phyloP scores from a whole-genome alignment of 441 rosid species.

The Arabidopsis hybrid region DNA sequence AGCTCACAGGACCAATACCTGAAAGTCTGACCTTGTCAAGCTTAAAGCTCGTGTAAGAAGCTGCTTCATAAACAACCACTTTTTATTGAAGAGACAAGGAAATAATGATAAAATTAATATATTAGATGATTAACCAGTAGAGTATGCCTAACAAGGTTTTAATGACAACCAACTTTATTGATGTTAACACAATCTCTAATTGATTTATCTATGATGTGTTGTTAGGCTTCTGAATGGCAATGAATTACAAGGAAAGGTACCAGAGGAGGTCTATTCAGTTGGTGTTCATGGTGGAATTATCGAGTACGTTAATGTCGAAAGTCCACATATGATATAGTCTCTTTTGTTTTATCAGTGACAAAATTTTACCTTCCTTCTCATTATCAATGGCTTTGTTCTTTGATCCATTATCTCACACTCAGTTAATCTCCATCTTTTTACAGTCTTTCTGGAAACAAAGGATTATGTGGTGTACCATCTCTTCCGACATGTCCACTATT shows the following conservation, averaged over 20 bases:
- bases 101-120: not conserved
- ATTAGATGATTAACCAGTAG: not conserved
- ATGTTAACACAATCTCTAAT: not conserved
- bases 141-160: not conserved
- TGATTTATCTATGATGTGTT: slow-evolving; percentile 21
- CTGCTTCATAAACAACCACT: slow-evolving; percentile 5
- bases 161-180: not conserved
- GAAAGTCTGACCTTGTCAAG: slow-evolving; percentile 72
- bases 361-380: not conserved
- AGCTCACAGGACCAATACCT: slow-evolving; percentile 81
- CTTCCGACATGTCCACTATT: slow-evolving; percentile 77
- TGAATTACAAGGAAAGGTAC: slow-evolving; percentile 83
- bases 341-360: not conserved
- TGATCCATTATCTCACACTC: not conserved
- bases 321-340: not conserved
- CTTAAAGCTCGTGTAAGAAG: slow-evolving; percentile 80
- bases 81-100: not conserved
- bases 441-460: slow-evolving; percentile 98
- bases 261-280: slow-evolving; percentile 83
- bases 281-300: slow-evolving; percentile 95
- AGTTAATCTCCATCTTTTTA: slow-evolving; percentile 17
- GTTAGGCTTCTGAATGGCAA: slow-evolving; percentile 77
- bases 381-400: slow-evolving; percentile 8
- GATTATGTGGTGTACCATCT: slow-evolving; percentile 86
- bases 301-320: slow-evolving; percentile 61